Conservation (phyloP, 23 red algal species). For the Cyanidiococcus yangmingshanensis region DNA sequence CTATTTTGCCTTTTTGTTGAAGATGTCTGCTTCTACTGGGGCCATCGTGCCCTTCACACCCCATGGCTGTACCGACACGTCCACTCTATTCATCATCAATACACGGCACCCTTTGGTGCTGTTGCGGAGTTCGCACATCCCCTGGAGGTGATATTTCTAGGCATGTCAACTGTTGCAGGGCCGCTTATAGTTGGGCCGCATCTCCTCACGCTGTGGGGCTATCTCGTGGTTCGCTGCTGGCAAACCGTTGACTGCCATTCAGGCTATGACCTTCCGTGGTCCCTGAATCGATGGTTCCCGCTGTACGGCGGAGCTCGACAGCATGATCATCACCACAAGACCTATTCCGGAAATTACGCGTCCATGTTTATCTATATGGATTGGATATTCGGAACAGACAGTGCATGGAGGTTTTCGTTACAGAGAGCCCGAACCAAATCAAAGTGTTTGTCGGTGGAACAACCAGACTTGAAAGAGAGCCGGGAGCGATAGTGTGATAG, state of each 20-base stretch:
- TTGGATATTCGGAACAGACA: conserved; percentile 32
- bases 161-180: conserved; percentile 53
- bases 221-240: conserved; percentile 56
- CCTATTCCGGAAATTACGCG: conserved; percentile 77
- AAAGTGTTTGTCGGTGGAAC: too few species aligned
- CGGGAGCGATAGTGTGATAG: too few species aligned
- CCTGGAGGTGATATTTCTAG: conserved; percentile 79
- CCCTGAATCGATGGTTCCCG: conserved; percentile 46
- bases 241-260: conserved; percentile 89
- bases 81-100: conserved; percentile 73
- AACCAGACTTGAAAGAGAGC: too few species aligned
- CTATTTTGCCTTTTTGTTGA: conserved; percentile 79
- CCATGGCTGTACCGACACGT: conserved; percentile 71
- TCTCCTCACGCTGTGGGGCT: conserved; percentile 77
- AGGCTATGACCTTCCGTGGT: conserved; percentile 80
- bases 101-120: conserved; percentile 79
- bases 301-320: conserved; percentile 67
- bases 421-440: conserved; percentile 17
- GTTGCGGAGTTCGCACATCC: conserved; percentile 92
- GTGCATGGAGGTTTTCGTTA: conserved; percentile 20
- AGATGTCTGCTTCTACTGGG: conserved; percentile 90
- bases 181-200: conserved; percentile 70
- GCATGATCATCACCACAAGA: conserved; percentile 93
- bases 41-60: conserved; percentile 82
- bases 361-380: conserved; percentile 31